Evolutionary conservation across 2,329 filamentous ascomycete genomes (phyloP).

Genomic region (Annulohypoxylon truncatum): DNA sequence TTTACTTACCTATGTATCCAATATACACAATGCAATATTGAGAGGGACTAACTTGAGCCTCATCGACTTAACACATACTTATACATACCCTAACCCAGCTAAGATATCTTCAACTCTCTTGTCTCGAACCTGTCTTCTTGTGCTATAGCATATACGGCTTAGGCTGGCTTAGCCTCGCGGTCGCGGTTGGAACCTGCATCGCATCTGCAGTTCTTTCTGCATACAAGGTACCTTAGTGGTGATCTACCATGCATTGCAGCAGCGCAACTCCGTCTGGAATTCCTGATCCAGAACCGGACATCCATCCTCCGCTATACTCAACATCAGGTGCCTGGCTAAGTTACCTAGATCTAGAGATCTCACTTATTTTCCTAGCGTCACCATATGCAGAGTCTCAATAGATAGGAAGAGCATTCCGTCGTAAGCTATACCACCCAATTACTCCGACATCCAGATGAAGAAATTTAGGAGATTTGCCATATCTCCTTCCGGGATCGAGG

Average conservation of each 20-base stretch:
- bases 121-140: background rate
- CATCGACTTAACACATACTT: constrained; percentile 14
- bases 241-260: constrained; percentile 41
- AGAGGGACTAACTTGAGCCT: constrained; percentile 12
- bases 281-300: constrained; percentile 32
- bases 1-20: background rate
- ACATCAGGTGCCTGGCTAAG: background rate
- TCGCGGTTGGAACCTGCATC: constrained; percentile 22
- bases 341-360: constrained; percentile 17
- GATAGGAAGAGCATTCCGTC: constrained; percentile 5
- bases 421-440: constrained; percentile 3
- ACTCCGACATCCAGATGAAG: constrained; percentile 10
- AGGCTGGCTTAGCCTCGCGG: constrained; percentile 6
- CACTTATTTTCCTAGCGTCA: background rate
- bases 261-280: constrained; percentile 16
- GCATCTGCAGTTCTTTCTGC: constrained; percentile 29
- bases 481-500: constrained; percentile 15
- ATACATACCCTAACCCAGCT: background rate
- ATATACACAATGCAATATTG: background rate
- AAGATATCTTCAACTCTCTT: background rate
- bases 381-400: background rate
- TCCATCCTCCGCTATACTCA: constrained; percentile 28
- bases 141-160: constrained; percentile 12
- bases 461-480: background rate
- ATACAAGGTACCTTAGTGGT: constrained; percentile 16